These are phyloP conservation scores for Dryadomyces quercus-mongolicae DNA, from an alignment of 2,329 filamentous ascomycete species.

Conservation along the genomic window DNA sequence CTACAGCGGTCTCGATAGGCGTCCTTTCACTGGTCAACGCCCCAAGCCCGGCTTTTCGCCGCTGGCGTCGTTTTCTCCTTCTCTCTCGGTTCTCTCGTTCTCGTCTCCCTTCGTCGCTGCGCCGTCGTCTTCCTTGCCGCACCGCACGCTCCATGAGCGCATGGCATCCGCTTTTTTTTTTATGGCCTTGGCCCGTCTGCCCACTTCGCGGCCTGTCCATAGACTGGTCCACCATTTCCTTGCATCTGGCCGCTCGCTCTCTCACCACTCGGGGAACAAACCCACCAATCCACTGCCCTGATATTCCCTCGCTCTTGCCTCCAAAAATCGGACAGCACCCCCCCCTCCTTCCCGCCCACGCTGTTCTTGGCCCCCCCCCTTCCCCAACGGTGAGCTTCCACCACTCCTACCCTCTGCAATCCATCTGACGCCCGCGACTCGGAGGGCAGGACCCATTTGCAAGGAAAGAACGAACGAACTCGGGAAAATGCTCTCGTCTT, in stretches of 20 bases:
- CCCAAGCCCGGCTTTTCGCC: not conserved
- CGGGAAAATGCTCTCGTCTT: not conserved
- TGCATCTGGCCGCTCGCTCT: not conserved
- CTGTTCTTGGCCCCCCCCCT: not conserved
- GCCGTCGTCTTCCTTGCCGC: not conserved
- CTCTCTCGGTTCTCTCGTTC: not conserved
- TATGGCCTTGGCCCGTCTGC: constrained; percentile 1
- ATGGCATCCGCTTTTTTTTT: constrained; percentile 3
- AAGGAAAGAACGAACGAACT: constrained; percentile 1
- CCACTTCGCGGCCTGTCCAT: not conserved
- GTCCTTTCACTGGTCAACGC: not conserved
- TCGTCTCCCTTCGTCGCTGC: not conserved
- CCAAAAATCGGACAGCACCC: not conserved
- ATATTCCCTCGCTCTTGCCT: not conserved
- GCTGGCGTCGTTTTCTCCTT: not conserved
- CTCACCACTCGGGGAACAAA: not conserved
- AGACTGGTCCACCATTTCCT: not conserved
- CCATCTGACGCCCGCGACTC: constrained; percentile 4
- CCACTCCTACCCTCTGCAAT: constrained; percentile 5
- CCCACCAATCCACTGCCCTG: not conserved
- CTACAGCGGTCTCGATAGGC: constrained; percentile 2
- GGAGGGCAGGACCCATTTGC: constrained; percentile 5
- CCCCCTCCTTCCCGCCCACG: not conserved
- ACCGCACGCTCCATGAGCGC: not conserved
- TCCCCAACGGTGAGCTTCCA: not conserved